Evolutionary conservation across 2,329 filamentous ascomycete species (phyloP).

Genomic region (Apiospora rasikravindrae): DNA sequence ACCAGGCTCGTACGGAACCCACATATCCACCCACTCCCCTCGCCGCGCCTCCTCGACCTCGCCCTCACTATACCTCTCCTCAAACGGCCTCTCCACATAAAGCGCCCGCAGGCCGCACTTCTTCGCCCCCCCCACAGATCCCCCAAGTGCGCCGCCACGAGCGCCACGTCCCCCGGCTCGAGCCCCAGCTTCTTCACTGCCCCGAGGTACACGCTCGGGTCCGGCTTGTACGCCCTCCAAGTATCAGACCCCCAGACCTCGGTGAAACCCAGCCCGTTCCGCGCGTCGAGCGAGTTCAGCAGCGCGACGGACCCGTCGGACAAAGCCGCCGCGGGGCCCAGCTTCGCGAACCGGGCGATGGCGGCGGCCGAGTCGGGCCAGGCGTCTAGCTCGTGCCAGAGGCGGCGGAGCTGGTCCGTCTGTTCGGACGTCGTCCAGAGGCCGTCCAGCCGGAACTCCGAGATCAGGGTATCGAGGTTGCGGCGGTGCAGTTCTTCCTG

Average conservation of each 20-base stretch:
- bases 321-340: conserved; percentile 59
- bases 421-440: conserved; percentile 61
- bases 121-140: conserved; percentile 64
- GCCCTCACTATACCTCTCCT: conserved; percentile 57
- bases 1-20: conserved; percentile 43
- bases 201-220: conserved; percentile 60
- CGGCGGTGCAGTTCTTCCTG: conserved; percentile 64
- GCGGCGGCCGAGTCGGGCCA: conserved; percentile 59
- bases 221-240: conserved; percentile 67
- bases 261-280: conserved; percentile 57
- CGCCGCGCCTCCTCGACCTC: conserved; percentile 47
- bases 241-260: conserved; percentile 61
- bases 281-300: conserved; percentile 55
- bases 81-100: conserved; percentile 62
- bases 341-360: conserved; percentile 50
- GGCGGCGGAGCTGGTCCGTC: conserved; percentile 57
- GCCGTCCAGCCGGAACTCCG: conserved; percentile 51
- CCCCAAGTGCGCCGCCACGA: conserved; percentile 65
- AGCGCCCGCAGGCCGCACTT: conserved; percentile 61
- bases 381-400: conserved; percentile 64
- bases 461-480: conserved; percentile 55
- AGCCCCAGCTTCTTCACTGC: conserved; percentile 56
- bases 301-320: conserved; percentile 65
- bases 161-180: conserved; percentile 55
- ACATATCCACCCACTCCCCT: conserved; percentile 63